Evolutionary conservation across 495 filamentous ascomycete genomes (phyloP), one percentile per base, ranked within the genome.

Genomic region (Talaromyces adpressus): DNA sequence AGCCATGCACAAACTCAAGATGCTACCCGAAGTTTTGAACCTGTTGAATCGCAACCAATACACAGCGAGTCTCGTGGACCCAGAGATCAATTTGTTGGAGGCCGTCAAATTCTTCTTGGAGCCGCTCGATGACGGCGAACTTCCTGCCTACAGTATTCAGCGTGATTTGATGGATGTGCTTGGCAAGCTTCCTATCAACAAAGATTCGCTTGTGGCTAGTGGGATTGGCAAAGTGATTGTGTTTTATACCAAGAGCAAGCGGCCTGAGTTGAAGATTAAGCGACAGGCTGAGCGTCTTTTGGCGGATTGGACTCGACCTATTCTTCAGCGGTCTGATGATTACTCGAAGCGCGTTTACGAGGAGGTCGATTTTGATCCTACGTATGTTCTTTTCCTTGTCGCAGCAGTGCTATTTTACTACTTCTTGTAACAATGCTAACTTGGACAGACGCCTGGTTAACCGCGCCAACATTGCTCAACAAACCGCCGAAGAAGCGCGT

Each of bases 51-150:
- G 92, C 65, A 93, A 92, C 70, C 78, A 82, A 61, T 91, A 88
- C 52, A 82, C 93, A 36, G 90, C 91, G 75, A 83, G 86, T 65
- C 86, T 97, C 62, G 87, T 97, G 63, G 95, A 99, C 66, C 92
- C 93, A 0, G 93, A 97, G 68, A 94, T 89, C 71, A 97, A 97
- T 77, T 86, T 99, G 65, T 82, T 99, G 32, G 91, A 95, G 73
- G 90, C 91, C 2, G 91, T 99, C 67, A 90, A 90, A 68, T 96
- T 93, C 83, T 98, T 98, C 85, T 87, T 99, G 12, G 95, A 99
- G 71, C 95, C 95, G 4, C 84, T 97, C 49, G 89, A 91, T 63
- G 92, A 97, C 69, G 94, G 93, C 64, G 89, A 89, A 52, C 80
- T 99, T 27, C 94, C 95, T 0, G 93, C 94, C 27, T 98, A 96